Evolutionary conservation across 805 yeast species (phyloP).

Genomic region (Saccharomycopsis babjevae): DNA sequence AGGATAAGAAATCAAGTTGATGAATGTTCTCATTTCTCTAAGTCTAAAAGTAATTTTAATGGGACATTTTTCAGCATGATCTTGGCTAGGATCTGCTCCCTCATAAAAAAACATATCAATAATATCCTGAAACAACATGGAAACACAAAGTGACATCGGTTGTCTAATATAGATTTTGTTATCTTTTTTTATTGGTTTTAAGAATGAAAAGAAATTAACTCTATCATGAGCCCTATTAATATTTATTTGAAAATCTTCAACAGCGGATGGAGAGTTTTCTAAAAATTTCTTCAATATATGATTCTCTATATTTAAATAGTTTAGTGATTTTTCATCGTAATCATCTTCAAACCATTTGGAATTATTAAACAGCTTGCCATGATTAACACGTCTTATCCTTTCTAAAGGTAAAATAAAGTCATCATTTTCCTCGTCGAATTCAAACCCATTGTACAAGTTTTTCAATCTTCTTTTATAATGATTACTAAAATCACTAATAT

Average conservation of each 20-base stretch:
- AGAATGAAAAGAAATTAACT: slow-evolving; percentile 14
- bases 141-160: slow-evolving; percentile 16
- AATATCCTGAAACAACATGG: slow-evolving; percentile 11
- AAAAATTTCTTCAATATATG: slow-evolving; percentile 11
- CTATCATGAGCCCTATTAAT: slow-evolving; percentile 4
- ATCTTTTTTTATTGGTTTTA: slow-evolving; percentile 15
- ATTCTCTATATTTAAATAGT: slow-evolving; percentile 11
- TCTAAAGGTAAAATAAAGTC: background rate
- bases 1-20: background rate
- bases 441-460: slow-evolving; percentile 3
- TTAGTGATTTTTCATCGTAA: background rate
- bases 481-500: background rate
- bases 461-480: slow-evolving; percentile 3
- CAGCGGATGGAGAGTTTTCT: slow-evolving; percentile 8
- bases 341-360: background rate
- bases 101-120: slow-evolving; percentile 6
- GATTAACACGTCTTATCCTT: background rate
- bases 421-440: background rate
- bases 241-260: slow-evolving; percentile 17
- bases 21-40: slow-evolving; percentile 11
- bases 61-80: background rate
- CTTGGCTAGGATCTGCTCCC: background rate
- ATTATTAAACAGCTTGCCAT: background rate
- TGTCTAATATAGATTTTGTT: slow-evolving; percentile 15
- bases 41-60: slow-evolving; percentile 12